Evolutionary conservation across 306 rosid species (phyloP).

Genomic region (Gastrolobium villosum): DNA sequence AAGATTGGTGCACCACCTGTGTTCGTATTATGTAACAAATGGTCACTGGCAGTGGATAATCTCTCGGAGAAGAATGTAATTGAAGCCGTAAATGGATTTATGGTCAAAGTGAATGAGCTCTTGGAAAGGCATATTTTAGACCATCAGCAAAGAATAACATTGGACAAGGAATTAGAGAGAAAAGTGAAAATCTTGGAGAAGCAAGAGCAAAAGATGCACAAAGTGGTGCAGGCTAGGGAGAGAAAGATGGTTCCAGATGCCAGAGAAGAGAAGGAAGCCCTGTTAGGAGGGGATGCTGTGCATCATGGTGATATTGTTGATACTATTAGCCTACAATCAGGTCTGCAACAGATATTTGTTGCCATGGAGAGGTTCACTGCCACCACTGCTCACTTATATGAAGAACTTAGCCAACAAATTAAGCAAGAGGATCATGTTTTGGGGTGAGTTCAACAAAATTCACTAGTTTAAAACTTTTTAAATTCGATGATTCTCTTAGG

Average conservation of each 20-base stretch:
- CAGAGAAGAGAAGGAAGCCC: conserved; percentile 46
- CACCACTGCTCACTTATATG: conserved; percentile 59
- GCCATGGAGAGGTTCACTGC: conserved; percentile 70
- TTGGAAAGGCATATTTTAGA: conserved; percentile 61
- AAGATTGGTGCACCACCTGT: conserved; percentile 74
- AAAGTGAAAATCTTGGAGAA: conserved; percentile 57
- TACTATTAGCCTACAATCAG: conserved; percentile 44
- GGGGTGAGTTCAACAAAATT: conserved; percentile 41
- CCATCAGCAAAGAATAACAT: conserved; percentile 54
- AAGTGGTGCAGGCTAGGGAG: conserved; percentile 56
- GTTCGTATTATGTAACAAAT: conserved; percentile 68
- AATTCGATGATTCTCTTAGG: not conserved
- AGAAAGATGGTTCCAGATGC: conserved; percentile 45
- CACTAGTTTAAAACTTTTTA: not conserved
- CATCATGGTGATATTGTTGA: conserved; percentile 44
- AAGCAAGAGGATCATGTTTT: conserved; percentile 43
- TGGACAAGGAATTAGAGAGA: conserved; percentile 70
- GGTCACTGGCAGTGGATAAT: conserved; percentile 73
- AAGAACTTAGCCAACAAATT: conserved; percentile 66
- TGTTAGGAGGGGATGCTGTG: conserved; percentile 25
- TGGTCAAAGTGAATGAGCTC: conserved; percentile 51
- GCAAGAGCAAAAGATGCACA: conserved; percentile 67
- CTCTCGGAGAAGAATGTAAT: conserved; percentile 68
- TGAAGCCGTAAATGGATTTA: conserved; percentile 66
- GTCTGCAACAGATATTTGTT: conserved; percentile 63